Base-by-base conservation (phyloP, 176 grass and related monocot genomes). In the Phragmites australis region DNA sequence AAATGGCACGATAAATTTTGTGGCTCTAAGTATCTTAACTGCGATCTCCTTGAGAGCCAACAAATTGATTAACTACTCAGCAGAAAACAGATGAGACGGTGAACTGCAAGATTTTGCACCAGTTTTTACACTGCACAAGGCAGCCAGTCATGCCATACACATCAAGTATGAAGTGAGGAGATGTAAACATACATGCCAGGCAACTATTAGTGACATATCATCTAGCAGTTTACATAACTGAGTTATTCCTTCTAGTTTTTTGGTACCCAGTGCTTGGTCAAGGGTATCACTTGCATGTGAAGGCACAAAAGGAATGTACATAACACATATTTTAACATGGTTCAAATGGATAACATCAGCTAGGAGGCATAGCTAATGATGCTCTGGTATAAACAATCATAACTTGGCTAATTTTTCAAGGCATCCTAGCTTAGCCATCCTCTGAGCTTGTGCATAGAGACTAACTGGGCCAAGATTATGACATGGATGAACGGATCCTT, bases 251-350 rank as follows among this genome's bases (percentile, higher is more conserved):
- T 65, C 68, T 65, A 76, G 59, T 19, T 48, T 74, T 75, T 57
- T 84, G 27, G 50, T 26, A 12, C 42, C 40, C 21, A 56, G 40
- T 84, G 63, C 31, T 47, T 77, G 41, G 52, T 69, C 73, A 84
- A 84, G 77, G 77, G 11, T 60, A 51, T 19, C 70, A 81, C 26
- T 23, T 70, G 30, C 70, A 81, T 74, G 60, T 68, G 69, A 87
- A 75, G 42, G 42, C 23, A 43, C 19, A 75, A 75, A 65, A 76
- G 63, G 49, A 75, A 72, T 26, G 1, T 68, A 53, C 9, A 76
- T 19, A 62, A 14, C 17, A 67, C 52, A 62, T 52, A 62, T 26
- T 64, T 86, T 76, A 87, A 59, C 62, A 69, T 32, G 74, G 44
- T 80, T 87, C 63, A 62, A 87, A 12, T 59, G 18, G 53, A 61